phyloP scores from a whole-genome alignment of 2,329 filamentous ascomycete genomes.

The Uncinocarpus reesii region DNA sequence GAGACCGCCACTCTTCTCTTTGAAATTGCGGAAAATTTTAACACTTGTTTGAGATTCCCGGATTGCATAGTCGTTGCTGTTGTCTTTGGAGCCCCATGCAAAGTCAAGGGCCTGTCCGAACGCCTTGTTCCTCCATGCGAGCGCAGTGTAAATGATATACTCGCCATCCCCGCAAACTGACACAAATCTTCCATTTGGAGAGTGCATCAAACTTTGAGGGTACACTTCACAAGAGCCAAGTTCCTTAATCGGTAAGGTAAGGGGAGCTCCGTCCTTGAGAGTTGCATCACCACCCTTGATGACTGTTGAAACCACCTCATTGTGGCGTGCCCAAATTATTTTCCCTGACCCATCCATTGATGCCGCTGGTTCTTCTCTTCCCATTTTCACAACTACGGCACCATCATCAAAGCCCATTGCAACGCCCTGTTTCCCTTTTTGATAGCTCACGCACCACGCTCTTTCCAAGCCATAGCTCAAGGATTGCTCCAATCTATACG shows the following conservation, averaged over 20 bases:
- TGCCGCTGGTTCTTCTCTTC: slow-evolving; percentile 89
- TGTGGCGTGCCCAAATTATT: slow-evolving; percentile 90
- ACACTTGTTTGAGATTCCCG: slow-evolving; percentile 88
- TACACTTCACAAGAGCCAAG: slow-evolving; percentile 94
- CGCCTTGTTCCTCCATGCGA: slow-evolving; percentile 94
- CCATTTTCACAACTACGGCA: slow-evolving; percentile 95
- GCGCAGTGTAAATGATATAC: slow-evolving; percentile 96
- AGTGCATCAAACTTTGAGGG: slow-evolving; percentile 86
- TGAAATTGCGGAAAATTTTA: slow-evolving; percentile 96
- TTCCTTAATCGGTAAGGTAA: slow-evolving; percentile 82
- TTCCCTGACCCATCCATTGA: slow-evolving; percentile 96
- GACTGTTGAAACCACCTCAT: slow-evolving; percentile 85
- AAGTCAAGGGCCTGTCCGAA: slow-evolving; percentile 95
- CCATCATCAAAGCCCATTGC: slow-evolving; percentile 97
- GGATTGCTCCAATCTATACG: slow-evolving; percentile 89
- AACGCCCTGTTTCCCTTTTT: slow-evolving; percentile 86
- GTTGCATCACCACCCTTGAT: slow-evolving; percentile 82
- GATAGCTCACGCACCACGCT: slow-evolving; percentile 95
- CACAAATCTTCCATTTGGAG: slow-evolving; percentile 86
- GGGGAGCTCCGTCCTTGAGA: slow-evolving; percentile 78
- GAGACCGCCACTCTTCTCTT: slow-evolving; percentile 76
- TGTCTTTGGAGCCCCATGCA: slow-evolving; percentile 92
- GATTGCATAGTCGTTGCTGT: slow-evolving; percentile 97
- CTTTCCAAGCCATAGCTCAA: slow-evolving; percentile 91
- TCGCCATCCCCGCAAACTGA: slow-evolving; percentile 91